Conservation (phyloP, 495 filamentous ascomycete species). For the Neurospora pannonica region DNA sequence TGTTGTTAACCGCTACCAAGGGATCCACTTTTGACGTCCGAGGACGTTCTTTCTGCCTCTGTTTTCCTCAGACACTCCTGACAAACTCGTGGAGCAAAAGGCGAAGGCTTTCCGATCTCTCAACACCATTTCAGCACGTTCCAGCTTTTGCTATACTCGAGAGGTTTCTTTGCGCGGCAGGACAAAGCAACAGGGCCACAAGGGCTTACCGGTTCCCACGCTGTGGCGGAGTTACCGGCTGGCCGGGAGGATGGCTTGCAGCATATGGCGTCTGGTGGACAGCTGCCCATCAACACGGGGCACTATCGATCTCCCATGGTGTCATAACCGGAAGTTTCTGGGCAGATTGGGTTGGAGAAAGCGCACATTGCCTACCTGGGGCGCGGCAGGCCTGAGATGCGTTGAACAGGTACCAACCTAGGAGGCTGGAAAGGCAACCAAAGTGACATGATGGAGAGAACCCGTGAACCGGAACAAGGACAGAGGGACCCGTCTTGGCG, state of each 20-base stretch:
- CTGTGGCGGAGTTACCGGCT: not conserved
- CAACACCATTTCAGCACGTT: not conserved
- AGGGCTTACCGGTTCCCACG: not conserved
- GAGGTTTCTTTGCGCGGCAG: not conserved
- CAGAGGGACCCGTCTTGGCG: too few relatives aligned
- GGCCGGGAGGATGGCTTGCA: not conserved
- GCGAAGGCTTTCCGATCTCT: not conserved
- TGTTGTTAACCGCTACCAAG: not conserved
- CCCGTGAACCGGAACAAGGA: too few relatives aligned
- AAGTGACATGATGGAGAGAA: too few relatives aligned
- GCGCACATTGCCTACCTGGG: not conserved
- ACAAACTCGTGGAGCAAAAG: not conserved
- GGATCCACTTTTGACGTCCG: not conserved
- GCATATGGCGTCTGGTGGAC: not conserved
- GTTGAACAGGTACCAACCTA: too few relatives aligned
- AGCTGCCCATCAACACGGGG: not conserved
- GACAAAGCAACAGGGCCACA: not conserved
- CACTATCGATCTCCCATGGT: not conserved
- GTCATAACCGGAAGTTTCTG: not conserved
- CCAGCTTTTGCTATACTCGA: too few relatives aligned
- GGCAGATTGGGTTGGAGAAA: not conserved
- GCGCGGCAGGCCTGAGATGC: too few relatives aligned
- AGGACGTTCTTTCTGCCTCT: not conserved
- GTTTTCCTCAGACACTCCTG: not conserved
- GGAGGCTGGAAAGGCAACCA: not conserved